Evolutionary conservation across 2,329 filamentous ascomycete genomes (phyloP), one percentile per base, ranked within the genome.

Genomic region (Catunica adiposa): DNA sequence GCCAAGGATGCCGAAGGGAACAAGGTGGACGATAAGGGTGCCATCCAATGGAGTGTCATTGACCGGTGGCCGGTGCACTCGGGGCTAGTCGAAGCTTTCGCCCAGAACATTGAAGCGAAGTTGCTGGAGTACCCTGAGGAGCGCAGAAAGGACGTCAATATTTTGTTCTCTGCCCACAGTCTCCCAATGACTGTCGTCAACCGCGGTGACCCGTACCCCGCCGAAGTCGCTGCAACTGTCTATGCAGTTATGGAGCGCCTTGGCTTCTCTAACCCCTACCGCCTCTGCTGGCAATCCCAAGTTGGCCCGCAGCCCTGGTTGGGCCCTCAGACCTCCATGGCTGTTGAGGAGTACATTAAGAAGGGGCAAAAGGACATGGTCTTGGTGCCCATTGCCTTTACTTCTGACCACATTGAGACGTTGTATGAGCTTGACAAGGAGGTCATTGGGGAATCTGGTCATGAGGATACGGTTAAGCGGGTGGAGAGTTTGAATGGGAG

Each of bases 401-500:
- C 92, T 0, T 94, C 87, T n/a, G 92, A 98, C 64, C 92, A 98
- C 66, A 98, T 98, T 62, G 92, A 98, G 71, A 98, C 92, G 0
- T 74, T 98, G 0, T 97, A 84, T 66, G 92, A 98, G 68, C 73
- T 98, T 54, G 92, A 98, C 67, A 76, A 87, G 63, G 92, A 98
- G 69, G 88, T 98, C 40, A 97, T 98, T 64, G 85, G 87, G 57
- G 89, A 94, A 68, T 87, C 79, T 1, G 82, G 84, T 14, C 79
- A 86, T 63, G 71, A 79, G 0, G 88, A 89, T 31, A 84, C 82
- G 0, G 82, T 98, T 60, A 95, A 94, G 74, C 79, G 92, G 57
- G 87, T 84, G 1, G 92, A 97, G 67, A 94, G 86, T 65, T 69
- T 98, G 64, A 98, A 98, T 64, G 92, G 87, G 55, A 94, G 79